Evolutionary conservation across 768 basidiomycete species (phyloP).

Genomic region (Rubroboletus pulcherrimus): DNA sequence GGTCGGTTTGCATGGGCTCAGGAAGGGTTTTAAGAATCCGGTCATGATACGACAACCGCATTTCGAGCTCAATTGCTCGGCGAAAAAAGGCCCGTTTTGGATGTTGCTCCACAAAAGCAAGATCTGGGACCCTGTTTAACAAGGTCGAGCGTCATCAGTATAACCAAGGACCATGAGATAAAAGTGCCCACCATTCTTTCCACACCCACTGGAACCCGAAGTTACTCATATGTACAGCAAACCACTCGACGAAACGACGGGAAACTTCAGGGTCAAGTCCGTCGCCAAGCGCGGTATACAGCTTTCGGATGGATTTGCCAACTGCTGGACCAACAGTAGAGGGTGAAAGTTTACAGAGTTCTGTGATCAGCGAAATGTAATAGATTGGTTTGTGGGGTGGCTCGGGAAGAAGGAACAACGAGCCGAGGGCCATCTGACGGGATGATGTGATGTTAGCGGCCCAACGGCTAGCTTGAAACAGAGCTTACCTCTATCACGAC

Average conservation of each 20-base stretch:
- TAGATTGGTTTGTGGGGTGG: slow-evolving; percentile 77
- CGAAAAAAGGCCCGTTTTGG: slow-evolving; percentile 88
- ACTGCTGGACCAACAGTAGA: slow-evolving; percentile 92
- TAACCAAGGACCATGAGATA: neutral
- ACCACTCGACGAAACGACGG: slow-evolving; percentile 90
- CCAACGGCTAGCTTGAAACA: neutral
- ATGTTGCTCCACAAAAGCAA: slow-evolving; percentile 67
- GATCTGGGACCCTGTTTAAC: slow-evolving; percentile 73
- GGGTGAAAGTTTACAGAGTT: slow-evolving; percentile 92
- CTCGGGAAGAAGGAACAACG: slow-evolving; percentile 73
- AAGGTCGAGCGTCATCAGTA: neutral
- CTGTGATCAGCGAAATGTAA: slow-evolving; percentile 84
- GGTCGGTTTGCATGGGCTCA: slow-evolving; percentile 68
- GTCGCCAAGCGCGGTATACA: slow-evolving; percentile 76
- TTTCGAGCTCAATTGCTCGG: slow-evolving; percentile 82
- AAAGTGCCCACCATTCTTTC: slow-evolving; percentile 84
- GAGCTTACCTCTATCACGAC: slow-evolving; percentile 73
- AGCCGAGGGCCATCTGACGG: slow-evolving; percentile 66
- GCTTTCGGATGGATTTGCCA: slow-evolving; percentile 88
- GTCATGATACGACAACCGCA: slow-evolving; percentile 89
- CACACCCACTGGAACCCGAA: slow-evolving; percentile 98
- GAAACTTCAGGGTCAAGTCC: slow-evolving; percentile 85
- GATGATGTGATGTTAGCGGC: neutral
- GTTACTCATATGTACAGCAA: slow-evolving; percentile 93
- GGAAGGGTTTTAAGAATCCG: slow-evolving; percentile 88